phyloP scores from a whole-genome alignment of 2,329 filamentous ascomycete species.

The Plenodomus lindquistii region DNA sequence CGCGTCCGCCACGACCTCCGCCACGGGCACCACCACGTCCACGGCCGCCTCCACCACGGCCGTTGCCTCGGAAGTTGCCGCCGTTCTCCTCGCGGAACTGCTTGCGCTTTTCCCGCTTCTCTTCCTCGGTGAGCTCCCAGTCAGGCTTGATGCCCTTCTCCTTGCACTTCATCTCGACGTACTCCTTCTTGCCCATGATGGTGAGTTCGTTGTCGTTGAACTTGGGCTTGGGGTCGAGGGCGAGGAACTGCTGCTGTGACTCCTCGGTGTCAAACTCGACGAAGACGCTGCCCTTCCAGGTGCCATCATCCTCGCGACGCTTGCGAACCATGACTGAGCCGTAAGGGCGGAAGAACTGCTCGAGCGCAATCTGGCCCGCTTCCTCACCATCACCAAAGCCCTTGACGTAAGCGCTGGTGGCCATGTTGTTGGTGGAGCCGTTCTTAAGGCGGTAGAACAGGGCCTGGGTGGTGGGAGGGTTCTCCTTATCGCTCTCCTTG shows the following conservation, averaged over 20 bases:
- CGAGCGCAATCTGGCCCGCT: constrained; percentile 88
- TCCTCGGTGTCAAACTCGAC: constrained; percentile 87
- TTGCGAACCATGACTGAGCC: constrained; percentile 83
- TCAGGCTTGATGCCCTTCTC: constrained; percentile 52
- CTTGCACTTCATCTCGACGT: constrained; percentile 62
- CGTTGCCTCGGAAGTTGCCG: constrained; percentile 30
- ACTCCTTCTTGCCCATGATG: constrained; percentile 86
- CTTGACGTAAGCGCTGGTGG: constrained; percentile 85
- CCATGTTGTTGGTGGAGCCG: constrained; percentile 67
- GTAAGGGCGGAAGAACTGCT: constrained; percentile 84
- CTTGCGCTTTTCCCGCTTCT: constrained; percentile 14
- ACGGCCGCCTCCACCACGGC: constrained; percentile 33
- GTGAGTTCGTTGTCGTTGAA: constrained; percentile 80
- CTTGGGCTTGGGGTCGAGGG: constrained; percentile 76
- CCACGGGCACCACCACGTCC: constrained; percentile 36
- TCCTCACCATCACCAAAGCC: constrained; percentile 86
- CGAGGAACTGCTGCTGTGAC: constrained; percentile 77
- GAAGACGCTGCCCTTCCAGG: constrained; percentile 96
- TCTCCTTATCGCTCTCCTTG: constrained; percentile 35
- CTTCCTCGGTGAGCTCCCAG: constrained; percentile 41
- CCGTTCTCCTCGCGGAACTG: constrained; percentile 27
- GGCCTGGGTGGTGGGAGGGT: constrained; percentile 39
- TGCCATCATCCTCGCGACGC: constrained; percentile 68
- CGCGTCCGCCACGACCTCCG: constrained; percentile 25
- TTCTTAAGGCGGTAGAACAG: constrained; percentile 55